Base-by-base conservation (phyloP, 345 rosid genomes). In the Brassica rapa region DNA sequence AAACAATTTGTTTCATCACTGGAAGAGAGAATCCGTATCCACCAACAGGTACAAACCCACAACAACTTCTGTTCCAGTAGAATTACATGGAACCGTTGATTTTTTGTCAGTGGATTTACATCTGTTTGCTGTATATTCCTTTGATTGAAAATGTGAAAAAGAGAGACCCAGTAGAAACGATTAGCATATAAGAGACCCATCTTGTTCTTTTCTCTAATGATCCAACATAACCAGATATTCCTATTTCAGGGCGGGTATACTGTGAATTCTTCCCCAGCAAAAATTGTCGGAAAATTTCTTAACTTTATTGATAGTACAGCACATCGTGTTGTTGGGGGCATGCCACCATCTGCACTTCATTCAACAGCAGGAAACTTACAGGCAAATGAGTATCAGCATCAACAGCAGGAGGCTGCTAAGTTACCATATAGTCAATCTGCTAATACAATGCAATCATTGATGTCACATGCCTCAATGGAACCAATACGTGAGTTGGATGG, bases 301-400 rank as follows among this genome's bases (percentile, higher is more conserved):
- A 85, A 78, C 68, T 86, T 89, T 80, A 46, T 91, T 76, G 96
- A 91, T 76, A 87, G 84, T 59, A 88, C 93, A 8, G 90, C 93
- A 64, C 82, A 82, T 59, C 92, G 89, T 82, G 92, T 89, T 82
- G 92, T 88, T 81, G 83, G 83, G 76, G 87, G 88, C 61, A 70
- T 78, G 60, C 91, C 97, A 68, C 94, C 69, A 35, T 2, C 9
- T 7, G 41, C 97, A 68, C 94, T 91, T 72, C 88, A 84, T 70
- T 19, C 83, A 73, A 66, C 80, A 29, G 74, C 77, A 24, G 82
- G 84, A 78, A 72, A 63, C 74, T 53, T 68, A 10, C 87, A 77
- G 66, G 61, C 30, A 53, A 82, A 80, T 72, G 91, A 78, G 70
- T 77, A 82, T 80, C 35, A 35, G 41, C 41, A 78, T 7, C 56